Conservation (phyloP, 495 filamentous ascomycete genomes). For the Xylaria intraflava region DNA sequence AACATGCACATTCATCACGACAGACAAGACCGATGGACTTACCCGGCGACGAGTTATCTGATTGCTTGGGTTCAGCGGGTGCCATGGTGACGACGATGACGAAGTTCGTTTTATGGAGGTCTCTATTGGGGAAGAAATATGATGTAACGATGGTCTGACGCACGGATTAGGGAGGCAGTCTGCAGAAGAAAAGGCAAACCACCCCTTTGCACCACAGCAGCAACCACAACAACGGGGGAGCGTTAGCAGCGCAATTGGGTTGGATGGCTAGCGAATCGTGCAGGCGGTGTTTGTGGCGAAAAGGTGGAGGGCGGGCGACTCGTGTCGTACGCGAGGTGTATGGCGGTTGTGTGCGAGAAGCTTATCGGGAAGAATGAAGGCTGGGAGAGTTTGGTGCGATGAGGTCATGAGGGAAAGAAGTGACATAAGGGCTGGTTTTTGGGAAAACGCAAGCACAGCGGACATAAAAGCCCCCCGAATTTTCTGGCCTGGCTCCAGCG, state of each 20-base stretch:
- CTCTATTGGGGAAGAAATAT: conserved; percentile 24
- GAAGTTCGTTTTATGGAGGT: conserved; percentile 25
- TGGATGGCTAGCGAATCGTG: neutral
- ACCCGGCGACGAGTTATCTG: conserved; percentile 30
- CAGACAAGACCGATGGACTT: conserved; percentile 10
- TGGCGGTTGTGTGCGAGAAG: neutral
- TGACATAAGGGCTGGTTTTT: conserved; percentile 36
- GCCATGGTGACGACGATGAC: conserved; percentile 32
- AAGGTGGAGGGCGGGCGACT: conserved; percentile 3
- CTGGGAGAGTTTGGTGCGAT: conserved; percentile 30
- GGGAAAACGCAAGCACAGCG: conserved; percentile 30
- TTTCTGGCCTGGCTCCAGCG: conserved; percentile 12
- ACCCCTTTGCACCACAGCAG: conserved; percentile 22
- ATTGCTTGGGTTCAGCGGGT: conserved; percentile 25
- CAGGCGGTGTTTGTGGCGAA: conserved; percentile 9
- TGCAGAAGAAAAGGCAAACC: conserved; percentile 26
- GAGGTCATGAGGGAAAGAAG: conserved; percentile 35
- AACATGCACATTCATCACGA: neutral
- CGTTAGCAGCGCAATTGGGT: conserved; percentile 1
- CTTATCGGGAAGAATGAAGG: conserved; percentile 20
- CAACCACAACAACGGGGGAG: neutral
- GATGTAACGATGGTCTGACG: conserved; percentile 31
- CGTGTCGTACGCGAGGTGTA: neutral
- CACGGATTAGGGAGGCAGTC: conserved; percentile 27
- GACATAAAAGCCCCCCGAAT: conserved; percentile 31